Evolutionary conservation across 2,329 filamentous ascomycete genomes (phyloP).

Genomic region (Talaromyces sp.): DNA sequence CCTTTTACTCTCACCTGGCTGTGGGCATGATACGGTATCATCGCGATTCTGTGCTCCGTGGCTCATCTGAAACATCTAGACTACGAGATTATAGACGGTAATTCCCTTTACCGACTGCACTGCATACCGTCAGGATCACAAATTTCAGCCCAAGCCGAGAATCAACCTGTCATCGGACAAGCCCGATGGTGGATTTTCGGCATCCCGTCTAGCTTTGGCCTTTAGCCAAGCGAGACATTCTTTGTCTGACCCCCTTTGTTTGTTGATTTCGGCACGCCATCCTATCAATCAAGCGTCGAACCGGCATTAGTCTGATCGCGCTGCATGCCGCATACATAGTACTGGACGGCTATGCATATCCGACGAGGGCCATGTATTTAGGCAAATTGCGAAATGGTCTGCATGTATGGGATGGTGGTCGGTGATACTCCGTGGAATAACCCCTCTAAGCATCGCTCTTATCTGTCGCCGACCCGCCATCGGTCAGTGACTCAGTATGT

Average conservation of each 20-base stretch:
- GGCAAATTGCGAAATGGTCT: not conserved
- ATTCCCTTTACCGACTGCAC: not conserved
- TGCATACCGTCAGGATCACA: not conserved
- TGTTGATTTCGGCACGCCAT: not conserved
- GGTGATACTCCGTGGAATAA: slow-evolving; percentile 2
- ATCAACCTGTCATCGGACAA: not conserved
- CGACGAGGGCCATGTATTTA: not conserved
- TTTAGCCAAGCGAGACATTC: not conserved
- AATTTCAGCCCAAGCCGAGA: not conserved
- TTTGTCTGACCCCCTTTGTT: not conserved
- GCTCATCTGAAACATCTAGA: not conserved
- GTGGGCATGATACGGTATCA: not conserved
- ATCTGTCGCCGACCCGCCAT: not conserved
- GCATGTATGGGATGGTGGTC: not conserved
- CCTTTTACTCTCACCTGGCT: not conserved
- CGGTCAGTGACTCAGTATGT: not conserved
- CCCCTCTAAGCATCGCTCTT: not conserved
- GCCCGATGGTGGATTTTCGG: not conserved
- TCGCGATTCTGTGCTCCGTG: not conserved
- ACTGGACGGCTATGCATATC: not conserved
- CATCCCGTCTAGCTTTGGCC: not conserved
- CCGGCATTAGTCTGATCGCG: not conserved
- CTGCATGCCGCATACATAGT: not conserved
- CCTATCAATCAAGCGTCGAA: not conserved
- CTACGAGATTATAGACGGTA: not conserved